Evolutionary conservation across 2,329 filamentous ascomycete species (phyloP).

Genomic region (Venturia asperata): DNA sequence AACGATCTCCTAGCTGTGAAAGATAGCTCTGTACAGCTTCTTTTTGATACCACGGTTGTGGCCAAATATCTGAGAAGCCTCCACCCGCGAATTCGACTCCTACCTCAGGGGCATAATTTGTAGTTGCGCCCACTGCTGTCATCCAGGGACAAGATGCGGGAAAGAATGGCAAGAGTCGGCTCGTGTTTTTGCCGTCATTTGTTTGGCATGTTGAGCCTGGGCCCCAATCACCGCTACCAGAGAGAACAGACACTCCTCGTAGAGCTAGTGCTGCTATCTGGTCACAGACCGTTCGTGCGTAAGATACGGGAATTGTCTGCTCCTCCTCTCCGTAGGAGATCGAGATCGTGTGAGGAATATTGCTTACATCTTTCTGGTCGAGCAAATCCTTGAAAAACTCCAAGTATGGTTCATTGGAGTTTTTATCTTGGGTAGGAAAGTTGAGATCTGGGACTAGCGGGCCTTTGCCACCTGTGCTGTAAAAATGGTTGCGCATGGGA

Average conservation of each 20-base stretch:
- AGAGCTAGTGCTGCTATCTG: slow-evolving; percentile 36
- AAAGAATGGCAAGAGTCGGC: slow-evolving; percentile 40
- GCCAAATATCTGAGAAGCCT: slow-evolving; percentile 41
- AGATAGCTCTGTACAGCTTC: slow-evolving; percentile 15
- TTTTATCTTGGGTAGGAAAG: slow-evolving; percentile 35
- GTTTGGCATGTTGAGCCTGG: slow-evolving; percentile 38
- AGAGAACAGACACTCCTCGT: slow-evolving; percentile 35
- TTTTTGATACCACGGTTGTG: slow-evolving; percentile 23
- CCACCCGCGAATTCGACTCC: slow-evolving; percentile 34
- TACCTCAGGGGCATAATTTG: slow-evolving; percentile 25
- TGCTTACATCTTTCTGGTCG: slow-evolving; percentile 26
- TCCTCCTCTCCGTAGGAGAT: slow-evolving; percentile 38
- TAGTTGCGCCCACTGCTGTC: slow-evolving; percentile 36
- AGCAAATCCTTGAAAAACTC: slow-evolving; percentile 35
- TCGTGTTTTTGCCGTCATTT: slow-evolving; percentile 40
- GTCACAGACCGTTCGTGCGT: slow-evolving; percentile 35
- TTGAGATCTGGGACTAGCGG: slow-evolving; percentile 42
- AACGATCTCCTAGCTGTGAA: slow-evolving; percentile 8
- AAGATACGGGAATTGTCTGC: slow-evolving; percentile 32
- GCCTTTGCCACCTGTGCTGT: slow-evolving; percentile 17
- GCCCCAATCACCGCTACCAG: slow-evolving; percentile 35
- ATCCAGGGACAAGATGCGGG: slow-evolving; percentile 44
- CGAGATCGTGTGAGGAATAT: slow-evolving; percentile 33
- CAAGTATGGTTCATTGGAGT: slow-evolving; percentile 43
- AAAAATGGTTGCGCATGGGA: slow-evolving; percentile 18